A percentile compares a stretch with the other conserved stretches of the same genome.
Conservation (phyloP, 768 basidiomycete genomes). For the Tephrocybe rancida region DNA sequence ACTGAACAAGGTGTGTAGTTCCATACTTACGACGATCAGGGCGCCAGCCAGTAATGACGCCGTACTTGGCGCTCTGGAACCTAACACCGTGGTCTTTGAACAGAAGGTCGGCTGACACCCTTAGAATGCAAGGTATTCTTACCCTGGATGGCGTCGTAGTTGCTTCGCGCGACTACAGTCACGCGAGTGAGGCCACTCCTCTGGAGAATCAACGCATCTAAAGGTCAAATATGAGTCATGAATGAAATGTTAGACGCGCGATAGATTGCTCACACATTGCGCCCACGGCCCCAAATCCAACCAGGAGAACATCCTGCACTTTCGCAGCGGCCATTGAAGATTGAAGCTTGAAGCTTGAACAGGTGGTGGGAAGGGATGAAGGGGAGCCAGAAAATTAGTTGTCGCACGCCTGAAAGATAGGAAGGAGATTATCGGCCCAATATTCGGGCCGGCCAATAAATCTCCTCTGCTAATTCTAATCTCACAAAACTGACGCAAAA, state of each 20-base stretch:
- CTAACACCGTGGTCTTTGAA: slow-evolving; percentile 53
- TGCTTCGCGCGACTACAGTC: slow-evolving; percentile 74
- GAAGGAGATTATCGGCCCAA: too few relatives aligned
- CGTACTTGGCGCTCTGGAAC: slow-evolving; percentile 62
- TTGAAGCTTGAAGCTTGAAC: background rate
- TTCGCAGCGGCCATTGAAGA: slow-evolving; percentile 7
- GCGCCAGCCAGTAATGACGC: slow-evolving; percentile 56
- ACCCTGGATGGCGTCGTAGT: slow-evolving; percentile 61
- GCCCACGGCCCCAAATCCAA: slow-evolving; percentile 69
- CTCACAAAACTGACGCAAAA: too few relatives aligned
- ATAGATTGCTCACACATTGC: slow-evolving; percentile 52
- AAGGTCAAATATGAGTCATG: background rate
- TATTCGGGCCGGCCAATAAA: too few relatives aligned
- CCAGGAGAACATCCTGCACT: slow-evolving; percentile 51
- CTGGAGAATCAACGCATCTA: slow-evolving; percentile 60
- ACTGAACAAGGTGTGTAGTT: background rate
- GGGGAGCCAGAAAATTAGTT: too few relatives aligned
- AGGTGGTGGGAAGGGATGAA: too few relatives aligned
- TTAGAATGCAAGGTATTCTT: slow-evolving; percentile 10
- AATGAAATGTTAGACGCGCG: too few relatives aligned
- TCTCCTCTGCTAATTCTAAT: too few relatives aligned
- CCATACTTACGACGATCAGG: slow-evolving; percentile 66
- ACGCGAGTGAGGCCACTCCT: slow-evolving; percentile 62
- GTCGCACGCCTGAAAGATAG: too few relatives aligned
- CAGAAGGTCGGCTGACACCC: background rate